Percentiles rank a stretch among this genome's conserved stretches.
phyloP scores from a whole-genome alignment of 345 rosid species.

The Arabidopsis suecica region DNA sequence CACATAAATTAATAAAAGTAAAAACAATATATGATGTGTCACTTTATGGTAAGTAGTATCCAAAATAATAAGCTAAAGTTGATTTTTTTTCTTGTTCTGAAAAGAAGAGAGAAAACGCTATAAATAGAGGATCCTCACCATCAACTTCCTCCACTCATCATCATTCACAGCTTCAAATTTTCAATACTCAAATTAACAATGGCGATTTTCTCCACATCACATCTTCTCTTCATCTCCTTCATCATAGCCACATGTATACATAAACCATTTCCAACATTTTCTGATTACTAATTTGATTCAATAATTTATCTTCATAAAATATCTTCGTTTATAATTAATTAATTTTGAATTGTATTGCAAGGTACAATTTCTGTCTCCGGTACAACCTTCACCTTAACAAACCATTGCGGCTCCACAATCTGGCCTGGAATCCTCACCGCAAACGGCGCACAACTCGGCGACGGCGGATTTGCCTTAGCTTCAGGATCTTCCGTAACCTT shows the following conservation, averaged over 20 bases:
- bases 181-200: too few relatives aligned
- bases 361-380: constrained; percentile 38
- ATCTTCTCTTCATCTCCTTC: constrained; percentile 34
- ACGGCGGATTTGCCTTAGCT: constrained; percentile 61
- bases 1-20: too few relatives aligned
- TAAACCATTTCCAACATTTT: background rate
- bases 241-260: constrained; percentile 24
- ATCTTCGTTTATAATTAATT: too few relatives aligned
- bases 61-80: too few relatives aligned
- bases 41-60: too few relatives aligned
- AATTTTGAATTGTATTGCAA: background rate
- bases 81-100: too few relatives aligned
- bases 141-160: too few relatives aligned
- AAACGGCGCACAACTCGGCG: constrained; percentile 55
- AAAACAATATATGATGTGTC: too few relatives aligned
- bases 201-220: constrained; percentile 8
- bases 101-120: too few relatives aligned
- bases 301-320: too few relatives aligned
- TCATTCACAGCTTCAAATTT: too few relatives aligned
- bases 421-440: constrained; percentile 89
- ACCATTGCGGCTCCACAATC: constrained; percentile 44
- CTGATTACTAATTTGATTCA: background rate
- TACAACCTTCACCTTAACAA: constrained; percentile 22
- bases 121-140: too few relatives aligned
- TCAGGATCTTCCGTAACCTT: constrained; percentile 55